Evolutionary conservation across 306 rosid genomes (phyloP).

Genomic region (Vigna angularis): DNA sequence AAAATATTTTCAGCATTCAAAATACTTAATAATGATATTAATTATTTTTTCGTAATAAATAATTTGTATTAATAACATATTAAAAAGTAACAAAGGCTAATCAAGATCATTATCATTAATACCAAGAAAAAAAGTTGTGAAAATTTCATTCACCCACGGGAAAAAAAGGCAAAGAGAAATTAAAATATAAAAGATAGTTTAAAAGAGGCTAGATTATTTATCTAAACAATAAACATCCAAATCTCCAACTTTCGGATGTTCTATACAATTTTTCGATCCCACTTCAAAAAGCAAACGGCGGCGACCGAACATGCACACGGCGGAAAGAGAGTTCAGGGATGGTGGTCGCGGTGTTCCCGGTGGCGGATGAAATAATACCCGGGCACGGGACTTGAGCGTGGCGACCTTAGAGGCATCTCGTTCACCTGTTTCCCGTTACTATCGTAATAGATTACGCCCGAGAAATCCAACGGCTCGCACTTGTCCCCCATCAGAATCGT

Average conservation of each 20-base stretch:
- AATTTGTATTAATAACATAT: too few relatives aligned
- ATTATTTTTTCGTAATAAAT: too few relatives aligned
- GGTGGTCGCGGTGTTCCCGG: neutral
- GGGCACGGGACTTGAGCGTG: conserved; percentile 70
- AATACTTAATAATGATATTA: too few relatives aligned
- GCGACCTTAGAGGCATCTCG: conserved; percentile 63
- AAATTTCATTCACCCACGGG: too few relatives aligned
- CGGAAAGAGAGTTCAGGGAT: neutral
- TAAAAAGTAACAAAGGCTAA: too few relatives aligned
- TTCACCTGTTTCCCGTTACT: conserved; percentile 57
- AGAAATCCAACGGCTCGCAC: conserved; percentile 85
- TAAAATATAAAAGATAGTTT: neutral
- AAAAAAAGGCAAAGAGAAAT: neutral
- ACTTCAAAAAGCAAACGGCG: neutral
- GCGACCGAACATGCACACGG: too few relatives aligned
- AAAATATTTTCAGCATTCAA: too few relatives aligned
- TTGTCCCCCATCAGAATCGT: conserved; percentile 86
- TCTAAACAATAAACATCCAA: neutral
- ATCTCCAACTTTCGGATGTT: neutral
- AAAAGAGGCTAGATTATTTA: neutral
- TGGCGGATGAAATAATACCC: conserved; percentile 48
- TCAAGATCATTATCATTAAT: too few relatives aligned
- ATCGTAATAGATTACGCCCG: conserved; percentile 78
- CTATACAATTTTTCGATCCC: neutral
- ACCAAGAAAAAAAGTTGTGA: too few relatives aligned